A percentile compares a stretch with the other conserved stretches of the same genome.
These are phyloP conservation scores for Paecilomyces formosus DNA, from an alignment of 2,329 filamentous ascomycete species.

Conservation along the genomic window DNA sequence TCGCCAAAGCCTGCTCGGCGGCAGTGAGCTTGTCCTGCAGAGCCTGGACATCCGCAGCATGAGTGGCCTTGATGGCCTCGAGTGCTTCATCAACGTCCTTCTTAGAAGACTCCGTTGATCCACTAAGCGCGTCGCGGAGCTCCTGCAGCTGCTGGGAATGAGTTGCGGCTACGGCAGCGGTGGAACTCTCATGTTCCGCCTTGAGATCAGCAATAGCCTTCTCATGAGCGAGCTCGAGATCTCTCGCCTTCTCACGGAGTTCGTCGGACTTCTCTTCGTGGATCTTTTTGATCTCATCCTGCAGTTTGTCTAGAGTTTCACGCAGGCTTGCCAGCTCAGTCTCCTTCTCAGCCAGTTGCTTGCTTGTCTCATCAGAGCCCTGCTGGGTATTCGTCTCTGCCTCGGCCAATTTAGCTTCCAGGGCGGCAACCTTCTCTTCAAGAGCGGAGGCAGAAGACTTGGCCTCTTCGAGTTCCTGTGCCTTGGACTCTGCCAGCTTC, in stretches of 20 bases:
- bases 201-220: slow-evolving; percentile 21
- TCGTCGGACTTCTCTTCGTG: slow-evolving; percentile 13
- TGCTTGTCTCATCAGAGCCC: slow-evolving; percentile 15
- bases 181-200: slow-evolving; percentile 18
- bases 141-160: slow-evolving; percentile 29
- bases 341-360: slow-evolving; percentile 27
- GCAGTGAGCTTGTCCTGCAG: slow-evolving; percentile 27
- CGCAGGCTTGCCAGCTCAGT: slow-evolving; percentile 27
- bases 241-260: slow-evolving; percentile 17
- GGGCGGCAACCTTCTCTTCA: slow-evolving; percentile 26
- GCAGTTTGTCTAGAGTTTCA: slow-evolving; percentile 23
- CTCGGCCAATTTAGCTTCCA: slow-evolving; percentile 27
- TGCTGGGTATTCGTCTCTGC: slow-evolving; percentile 20
- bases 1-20: slow-evolving; percentile 24
- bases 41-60: slow-evolving; percentile 24
- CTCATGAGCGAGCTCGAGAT: slow-evolving; percentile 21
- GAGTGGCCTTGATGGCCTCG: slow-evolving; percentile 20
- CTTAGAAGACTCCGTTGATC: slow-evolving; percentile 19
- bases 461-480: slow-evolving; percentile 25
- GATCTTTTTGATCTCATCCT: slow-evolving; percentile 24
- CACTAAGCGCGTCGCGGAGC: slow-evolving; percentile 25
- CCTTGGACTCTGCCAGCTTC: slow-evolving; percentile 26
- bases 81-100: slow-evolving; percentile 23
- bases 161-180: slow-evolving; percentile 15
- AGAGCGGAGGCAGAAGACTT: slow-evolving; percentile 20